Evolutionary conservation across 805 yeast genomes (phyloP), one percentile per base, ranked within the genome.

Genomic region (Brettanomyces anomalus): DNA sequence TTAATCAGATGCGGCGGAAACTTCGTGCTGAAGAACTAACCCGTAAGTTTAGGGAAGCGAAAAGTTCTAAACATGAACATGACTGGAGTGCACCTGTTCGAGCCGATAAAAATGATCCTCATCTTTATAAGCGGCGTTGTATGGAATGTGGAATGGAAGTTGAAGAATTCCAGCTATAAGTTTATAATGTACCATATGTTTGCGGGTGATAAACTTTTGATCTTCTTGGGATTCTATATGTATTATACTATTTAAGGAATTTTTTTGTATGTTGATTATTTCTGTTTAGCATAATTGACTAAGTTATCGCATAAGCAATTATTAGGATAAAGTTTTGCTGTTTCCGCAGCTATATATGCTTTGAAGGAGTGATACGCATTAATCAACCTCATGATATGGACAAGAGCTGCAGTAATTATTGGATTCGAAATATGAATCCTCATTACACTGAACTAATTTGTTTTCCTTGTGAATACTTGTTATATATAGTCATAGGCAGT

Each of bases 21-120:
- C 84, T 97, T 2, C 71, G 98, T 52, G 97, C 98, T 0, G 96
- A 89, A 58, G 93, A 85, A 56, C 79, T 71, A 55, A 88, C 95
- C 1, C 72, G 88, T 52, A 74, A 75, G 51, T 52, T 83, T 19
- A 70, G 89, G 33, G 76, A 78, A 44, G 77, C 77, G 3, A 67
- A 75, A 47, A 49, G 48, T 6, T 75, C 71, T 28, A 69, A 74
- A 6, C 97, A 89, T 60, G 71, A 64, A 11, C 96, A 88, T 58
- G 77, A 75, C 19, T 88, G 93, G 83, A 73, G 81, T 26, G 74
- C 71, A 1, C 78, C 83, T 0, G 55, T 66, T 5, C 67, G 61
- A 34, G 71, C 68, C 4, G 39, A 35, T 17, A 46, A 36, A 13
- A 20, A 17, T 6, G 46, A 46, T 16, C 56, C 55, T 16, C 56